These are phyloP conservation scores for Fusarium protoensiforme DNA, from an alignment of 2,329 filamentous ascomycete genomes.

Conservation along the genomic window DNA sequence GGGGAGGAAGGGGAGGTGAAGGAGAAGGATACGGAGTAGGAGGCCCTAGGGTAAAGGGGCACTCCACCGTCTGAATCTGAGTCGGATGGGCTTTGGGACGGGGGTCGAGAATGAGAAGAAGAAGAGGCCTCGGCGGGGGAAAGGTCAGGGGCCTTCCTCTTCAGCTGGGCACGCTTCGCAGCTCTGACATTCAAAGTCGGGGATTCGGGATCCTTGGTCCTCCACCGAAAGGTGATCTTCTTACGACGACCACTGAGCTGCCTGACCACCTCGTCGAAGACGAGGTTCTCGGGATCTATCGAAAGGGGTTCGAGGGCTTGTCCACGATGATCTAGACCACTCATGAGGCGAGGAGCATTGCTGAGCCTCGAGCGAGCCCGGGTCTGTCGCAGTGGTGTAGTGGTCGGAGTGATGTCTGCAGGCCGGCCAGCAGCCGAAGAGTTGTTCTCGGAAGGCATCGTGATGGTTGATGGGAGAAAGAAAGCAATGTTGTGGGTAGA, in stretches of 20 bases:
- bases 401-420: not conserved
- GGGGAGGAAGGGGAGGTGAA: no score
- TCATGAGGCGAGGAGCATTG: constrained; percentile 38
- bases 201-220: not conserved
- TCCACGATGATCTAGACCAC: constrained; percentile 28
- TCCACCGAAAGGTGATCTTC: constrained; percentile 3
- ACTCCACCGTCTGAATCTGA: not conserved
- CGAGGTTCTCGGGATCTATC: constrained; percentile 25
- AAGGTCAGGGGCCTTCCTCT: not conserved
- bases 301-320: constrained; percentile 11
- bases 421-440: not conserved
- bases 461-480: not conserved
- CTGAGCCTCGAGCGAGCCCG: constrained; percentile 35
- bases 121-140: not conserved
- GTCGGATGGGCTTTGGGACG: not conserved
- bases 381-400: constrained; percentile 28
- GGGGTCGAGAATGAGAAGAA: not conserved
- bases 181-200: not conserved
- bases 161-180: not conserved
- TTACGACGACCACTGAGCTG: not conserved
- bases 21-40: no score
- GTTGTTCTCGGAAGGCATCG: constrained; percentile 10
- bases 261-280: constrained; percentile 24
- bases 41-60: not conserved
- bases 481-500: not conserved